A percentile compares a stretch with the other conserved stretches of the same genome.
Evolutionary conservation across 352 stramenopile species (phyloP).

Genomic region (Pythium diclinum): DNA sequence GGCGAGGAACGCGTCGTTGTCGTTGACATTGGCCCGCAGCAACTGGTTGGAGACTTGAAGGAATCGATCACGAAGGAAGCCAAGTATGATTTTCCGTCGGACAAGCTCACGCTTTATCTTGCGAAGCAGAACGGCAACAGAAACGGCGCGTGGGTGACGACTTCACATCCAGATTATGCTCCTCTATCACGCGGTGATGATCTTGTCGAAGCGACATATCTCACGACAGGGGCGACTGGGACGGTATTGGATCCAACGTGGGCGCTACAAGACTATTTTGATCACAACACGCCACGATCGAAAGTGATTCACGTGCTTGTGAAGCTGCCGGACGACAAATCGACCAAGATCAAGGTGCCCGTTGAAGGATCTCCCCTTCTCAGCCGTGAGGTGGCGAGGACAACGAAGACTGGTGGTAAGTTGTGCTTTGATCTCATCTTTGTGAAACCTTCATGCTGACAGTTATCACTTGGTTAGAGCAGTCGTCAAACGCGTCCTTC

Average conservation of each 20-base stretch:
- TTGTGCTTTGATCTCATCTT: conserved; percentile 12
- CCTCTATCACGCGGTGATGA: conserved; percentile 6
- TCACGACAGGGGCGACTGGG: conserved; percentile 14
- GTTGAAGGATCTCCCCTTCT: conserved; percentile 1
- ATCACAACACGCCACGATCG: no score
- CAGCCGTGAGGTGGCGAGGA: conserved; percentile 3
- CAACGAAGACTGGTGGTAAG: conserved; percentile 13
- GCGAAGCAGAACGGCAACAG: conserved; percentile 12
- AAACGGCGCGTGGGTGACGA: conserved; percentile 13
- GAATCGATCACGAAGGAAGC: conserved; percentile 8
- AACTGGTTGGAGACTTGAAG: conserved; percentile 16
- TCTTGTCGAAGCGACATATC: conserved; percentile 9
- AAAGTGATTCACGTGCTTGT: conserved; percentile 19
- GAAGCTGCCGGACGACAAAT: conserved; percentile 11
- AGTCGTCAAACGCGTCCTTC: conserved; percentile 11
- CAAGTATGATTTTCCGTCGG: conserved; percentile 6
- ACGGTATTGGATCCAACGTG: conserved; percentile 21
- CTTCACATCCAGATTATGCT: conserved; percentile 11
- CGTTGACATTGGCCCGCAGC: conserved; percentile 6
- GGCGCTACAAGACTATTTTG: no score
- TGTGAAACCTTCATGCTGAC: conserved; percentile 12
- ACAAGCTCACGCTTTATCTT: conserved; percentile 11
- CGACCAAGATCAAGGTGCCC: conserved; percentile 8
- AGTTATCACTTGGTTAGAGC: conserved; percentile 8
- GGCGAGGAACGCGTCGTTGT: conserved; percentile 10